Evolutionary conservation across 106 monocot genomes (phyloP).

Genomic region (Alisma plantagoaquatica): DNA sequence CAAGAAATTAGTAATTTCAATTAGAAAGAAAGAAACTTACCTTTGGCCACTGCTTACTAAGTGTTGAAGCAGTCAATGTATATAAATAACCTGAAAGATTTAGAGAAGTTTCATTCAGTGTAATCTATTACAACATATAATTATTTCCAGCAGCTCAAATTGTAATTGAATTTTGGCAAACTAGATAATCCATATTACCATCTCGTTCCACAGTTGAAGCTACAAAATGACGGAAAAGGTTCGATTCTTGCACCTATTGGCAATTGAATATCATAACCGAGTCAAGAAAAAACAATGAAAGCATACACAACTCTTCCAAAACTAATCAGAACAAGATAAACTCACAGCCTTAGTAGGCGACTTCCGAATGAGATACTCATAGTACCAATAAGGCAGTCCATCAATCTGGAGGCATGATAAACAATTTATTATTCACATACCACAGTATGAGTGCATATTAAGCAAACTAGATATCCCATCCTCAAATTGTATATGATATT

Average conservation of each 20-base stretch:
- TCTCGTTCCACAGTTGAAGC: constrained; percentile 87
- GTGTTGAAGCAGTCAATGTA: constrained; percentile 82
- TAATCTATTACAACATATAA: not conserved
- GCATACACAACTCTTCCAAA: too few relatives aligned
- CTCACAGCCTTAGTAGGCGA: constrained; percentile 84
- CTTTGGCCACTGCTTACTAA: constrained; percentile 76
- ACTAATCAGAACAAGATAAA: constrained; percentile 6
- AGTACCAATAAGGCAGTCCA: constrained; percentile 88
- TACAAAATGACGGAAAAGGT: constrained; percentile 65
- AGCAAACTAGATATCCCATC: too few relatives aligned
- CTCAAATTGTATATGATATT: too few relatives aligned
- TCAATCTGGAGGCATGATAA: constrained; percentile 37
- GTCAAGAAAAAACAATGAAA: constrained; percentile 2
- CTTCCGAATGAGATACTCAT: constrained; percentile 91
- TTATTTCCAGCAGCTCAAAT: not conserved
- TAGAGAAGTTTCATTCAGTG: not conserved
- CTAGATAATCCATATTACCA: constrained; percentile 29
- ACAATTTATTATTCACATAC: not conserved
- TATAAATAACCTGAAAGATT: constrained; percentile 76
- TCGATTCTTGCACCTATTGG: constrained; percentile 61
- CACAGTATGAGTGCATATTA: not conserved
- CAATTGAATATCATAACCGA: not conserved
- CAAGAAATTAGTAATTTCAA: too few relatives aligned
- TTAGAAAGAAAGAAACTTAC: constrained; percentile 27
- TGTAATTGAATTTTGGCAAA: not conserved